Percentiles rank a stretch among this genome's conserved stretches.
Conservation (phyloP, 2,329 filamentous ascomycete genomes). For the Thelonectria blattea region DNA sequence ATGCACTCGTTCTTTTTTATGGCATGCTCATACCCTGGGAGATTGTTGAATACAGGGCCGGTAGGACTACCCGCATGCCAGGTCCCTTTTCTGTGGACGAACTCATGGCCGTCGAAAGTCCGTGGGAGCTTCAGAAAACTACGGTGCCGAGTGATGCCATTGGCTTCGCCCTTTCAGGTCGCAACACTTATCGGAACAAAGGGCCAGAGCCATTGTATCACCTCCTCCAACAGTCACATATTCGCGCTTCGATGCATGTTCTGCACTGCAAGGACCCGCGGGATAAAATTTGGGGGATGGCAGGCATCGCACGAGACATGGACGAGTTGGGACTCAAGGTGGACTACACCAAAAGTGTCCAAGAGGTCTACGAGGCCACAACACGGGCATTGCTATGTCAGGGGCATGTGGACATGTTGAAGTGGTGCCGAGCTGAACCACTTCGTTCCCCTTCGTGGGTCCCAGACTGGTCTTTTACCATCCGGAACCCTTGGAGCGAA, state of each 20-base stretch:
- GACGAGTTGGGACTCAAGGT: conserved; percentile 7
- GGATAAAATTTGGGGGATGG: conserved; percentile 19
- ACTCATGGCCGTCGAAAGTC: neutral
- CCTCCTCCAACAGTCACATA: conserved; percentile 8
- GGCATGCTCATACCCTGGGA: conserved; percentile 7
- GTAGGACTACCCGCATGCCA: conserved; percentile 8
- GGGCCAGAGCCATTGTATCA: conserved; percentile 6
- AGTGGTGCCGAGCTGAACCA: conserved; percentile 8
- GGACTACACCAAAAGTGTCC: neutral
- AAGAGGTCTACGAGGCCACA: conserved; percentile 7
- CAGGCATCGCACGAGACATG: conserved; percentile 8
- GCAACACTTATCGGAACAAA: neutral
- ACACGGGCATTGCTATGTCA: conserved; percentile 7
- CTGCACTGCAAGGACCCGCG: conserved; percentile 7
- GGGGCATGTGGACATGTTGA: conserved; percentile 10
- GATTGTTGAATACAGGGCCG: conserved; percentile 7
- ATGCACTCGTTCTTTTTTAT: conserved; percentile 16
- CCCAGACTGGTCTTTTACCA: conserved; percentile 6
- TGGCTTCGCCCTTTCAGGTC: conserved; percentile 7
- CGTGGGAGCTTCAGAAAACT: neutral
- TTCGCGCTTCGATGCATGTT: neutral
- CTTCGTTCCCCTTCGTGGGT: conserved; percentile 7
- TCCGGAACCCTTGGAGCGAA: conserved; percentile 12
- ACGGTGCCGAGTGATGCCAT: neutral
- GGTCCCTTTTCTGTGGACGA: conserved; percentile 15